Base-by-base conservation (phyloP, 768 basidiomycete species). In the Collybia nuda region DNA sequence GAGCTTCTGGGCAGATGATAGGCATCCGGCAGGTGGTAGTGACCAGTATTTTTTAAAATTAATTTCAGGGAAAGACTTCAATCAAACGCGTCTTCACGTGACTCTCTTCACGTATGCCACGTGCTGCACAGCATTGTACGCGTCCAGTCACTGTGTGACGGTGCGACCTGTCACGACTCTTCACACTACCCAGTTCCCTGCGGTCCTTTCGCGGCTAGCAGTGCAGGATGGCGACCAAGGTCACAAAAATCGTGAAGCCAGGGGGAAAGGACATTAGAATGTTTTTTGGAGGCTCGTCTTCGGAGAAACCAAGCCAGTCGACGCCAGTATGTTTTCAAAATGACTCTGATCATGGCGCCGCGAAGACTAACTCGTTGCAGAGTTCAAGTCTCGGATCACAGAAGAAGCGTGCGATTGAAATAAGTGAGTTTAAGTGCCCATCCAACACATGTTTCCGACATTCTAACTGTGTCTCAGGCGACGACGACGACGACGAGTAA, bases 191-290 rank as follows among this genome's bases (percentile, higher is more conserved):
- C 26, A 21, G 32, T 18, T 26, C 4, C 24, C 24, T 26, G 2
- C 43, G n/a, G 17, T 32, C n/a, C 35, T 23, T 7, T 19, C 22
- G 11, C 21, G 6, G 40, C 9, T 26, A 11, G 24, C 24, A 23
- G 37, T 47, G 24, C 26, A 37, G 29, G 15, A 59, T 62, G 63
- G 48, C 57, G 21, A 54, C 62, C 24, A 66, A 63, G 48, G 57
- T 58, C 14, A 44, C 62, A 3, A 62, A 66, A 50, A 47, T 51
- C n/a, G 55, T 54, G 21, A 68, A 70, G 40, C 22, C 57, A 5
- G 58, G 55, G 1, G 72, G 70, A 12, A 71, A 67, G 44, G 73
- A 74, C 49, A 67, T 76, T 3, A 58, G 74, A 12, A 56, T 68
- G 32, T 76, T 76, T 56, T 76, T 76, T 43, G 63, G 65, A n/a